Evolutionary conservation across 2,329 filamentous ascomycete genomes (phyloP), one percentile per base, ranked within the genome.

Genomic region (Ophidiomyces ophidiicola): DNA sequence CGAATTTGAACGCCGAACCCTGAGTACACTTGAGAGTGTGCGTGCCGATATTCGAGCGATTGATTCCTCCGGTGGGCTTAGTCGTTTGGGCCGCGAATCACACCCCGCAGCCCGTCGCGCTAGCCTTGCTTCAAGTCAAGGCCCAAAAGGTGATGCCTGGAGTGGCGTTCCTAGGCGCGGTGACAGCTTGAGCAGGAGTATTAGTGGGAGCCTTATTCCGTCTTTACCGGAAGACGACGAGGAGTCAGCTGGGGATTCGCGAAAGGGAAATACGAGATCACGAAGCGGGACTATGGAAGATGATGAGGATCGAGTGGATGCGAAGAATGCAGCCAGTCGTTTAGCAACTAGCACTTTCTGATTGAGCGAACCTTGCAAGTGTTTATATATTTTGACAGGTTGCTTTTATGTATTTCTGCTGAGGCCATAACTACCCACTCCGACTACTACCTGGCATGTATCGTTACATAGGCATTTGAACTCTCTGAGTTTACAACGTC

Each of bases 111-210:
- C 66, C 20, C 76, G 90, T 39, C 77, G 88, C 45, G 64, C 79
- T 18, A 88, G 77, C 59, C 63, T 94, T 48, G 82, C 83, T 11
- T 82, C 83, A 32, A 90, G 82, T 53, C 90, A 98, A 62, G 90
- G 90, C 0, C 88, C 90, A 35, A 93, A 93, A 65, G 90, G 90
- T n/a, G 90, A 98, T 60, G 81, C 90, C 11, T 98, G 90, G 90
- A 94, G 85, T 53, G 90, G 90, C 42, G 86, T 94, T 19, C 84
- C 87, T 24, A 74, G 90, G 45, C 74, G 83, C 40, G 77, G 79
- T 20, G 84, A 93, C 51, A 79, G 78, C n/a, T 63, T 85, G 41
- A 80, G 74, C 53, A 73, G 86, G 51, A 87, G 79, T 55, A 71
- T 87, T 48, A 85, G 81, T 41, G 78, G 80, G 33, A 82, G 76